Base-by-base conservation (phyloP, 208 protist genomes). In the Endotrypanum monterogeii region DNA sequence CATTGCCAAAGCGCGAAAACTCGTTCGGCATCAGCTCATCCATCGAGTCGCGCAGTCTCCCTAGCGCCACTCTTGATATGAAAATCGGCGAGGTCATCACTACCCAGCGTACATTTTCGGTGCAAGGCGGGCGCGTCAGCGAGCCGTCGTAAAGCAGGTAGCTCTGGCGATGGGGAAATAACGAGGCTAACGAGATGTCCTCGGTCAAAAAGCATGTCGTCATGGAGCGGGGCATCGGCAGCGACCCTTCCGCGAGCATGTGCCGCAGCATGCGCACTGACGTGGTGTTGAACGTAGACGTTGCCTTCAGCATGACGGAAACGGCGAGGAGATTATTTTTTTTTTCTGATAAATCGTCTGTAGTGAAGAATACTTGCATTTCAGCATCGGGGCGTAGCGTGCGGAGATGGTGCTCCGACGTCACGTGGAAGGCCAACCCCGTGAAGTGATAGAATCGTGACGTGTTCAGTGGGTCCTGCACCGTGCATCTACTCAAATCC, bases 121-220 rank as follows among this genome's bases (percentile, higher is more conserved):
- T 83, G 77, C 91, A 96, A 30, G 91, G 91, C 58, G 93, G 90
- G 44, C 80, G 84, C 57, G 93, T 93, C 60, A 83, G 73, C 3
- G 93, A 97, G 62, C 89, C 93, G 67, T 87, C 81, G 83, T 96
- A 97, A 18, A 82, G 69, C 25, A 94, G 68, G 78, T 94, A 96
- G 75, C 82, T 94, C 71, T 87, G 70, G 23, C 78, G 63, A 16
- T 44, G 48, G 0, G 89, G 87, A 28, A 94, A 74, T 2, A 96
- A 65, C 50, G 74, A 83, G 46, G 58, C 39, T 66, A 94, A 51
- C 35, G 82, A 52, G 41, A 94, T 63, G 37, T 87, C 67, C 80
- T 91, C 82, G 5, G 74, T 80, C 30, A 96, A 63, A 37, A 83
- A 87, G 77, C 86, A 91, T 35, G 84, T 93, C 18, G 84, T 93